Conservation (phyloP, 139 green algal species). For the Pycnococcus provasolii region DNA sequence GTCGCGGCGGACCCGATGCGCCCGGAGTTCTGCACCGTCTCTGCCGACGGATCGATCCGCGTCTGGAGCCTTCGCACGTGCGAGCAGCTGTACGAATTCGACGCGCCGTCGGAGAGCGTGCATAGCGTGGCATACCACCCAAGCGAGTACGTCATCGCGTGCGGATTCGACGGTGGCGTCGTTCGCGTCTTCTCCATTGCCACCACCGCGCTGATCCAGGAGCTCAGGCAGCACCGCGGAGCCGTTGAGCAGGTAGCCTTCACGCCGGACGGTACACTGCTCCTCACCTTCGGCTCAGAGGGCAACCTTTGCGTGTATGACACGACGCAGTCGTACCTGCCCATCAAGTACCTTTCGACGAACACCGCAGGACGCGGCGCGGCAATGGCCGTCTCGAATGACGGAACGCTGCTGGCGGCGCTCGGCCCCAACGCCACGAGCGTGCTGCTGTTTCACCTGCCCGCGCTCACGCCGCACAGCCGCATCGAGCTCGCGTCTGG, state of each 20-base stretch:
- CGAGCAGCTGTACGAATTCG: conserved; percentile 55
- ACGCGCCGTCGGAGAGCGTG: conserved; percentile 37
- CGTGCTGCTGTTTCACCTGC: conserved; percentile 44
- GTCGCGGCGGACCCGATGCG: conserved; percentile 39
- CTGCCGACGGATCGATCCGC: conserved; percentile 51
- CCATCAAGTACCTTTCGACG: conserved; percentile 43
- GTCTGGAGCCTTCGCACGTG: conserved; percentile 48
- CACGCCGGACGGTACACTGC: conserved; percentile 36
- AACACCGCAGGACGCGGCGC: conserved; percentile 30
- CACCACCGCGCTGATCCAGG: conserved; percentile 49
- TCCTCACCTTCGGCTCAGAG: conserved; percentile 50
- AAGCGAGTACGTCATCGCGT: conserved; percentile 42
- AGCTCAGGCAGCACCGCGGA: conserved; percentile 53
- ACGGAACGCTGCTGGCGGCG: conserved; percentile 15
- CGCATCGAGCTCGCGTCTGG: too few species aligned
- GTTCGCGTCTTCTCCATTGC: conserved; percentile 58
- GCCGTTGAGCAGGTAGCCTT: conserved; percentile 44
- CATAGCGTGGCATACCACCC: conserved; percentile 47
- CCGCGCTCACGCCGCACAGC: conserved; percentile 14
- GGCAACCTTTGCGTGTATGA: conserved; percentile 61
- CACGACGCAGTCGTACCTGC: conserved; percentile 39
- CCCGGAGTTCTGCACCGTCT: conserved; percentile 27
- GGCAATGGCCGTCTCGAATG: conserved; percentile 36
- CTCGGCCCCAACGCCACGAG: conserved; percentile 3
- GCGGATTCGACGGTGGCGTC: conserved; percentile 47